Percentiles rank a stretch among this genome's conserved stretches.
phyloP scores from a whole-genome alignment of 495 filamentous ascomycete genomes.

The Aspergillus kassunensis region DNA sequence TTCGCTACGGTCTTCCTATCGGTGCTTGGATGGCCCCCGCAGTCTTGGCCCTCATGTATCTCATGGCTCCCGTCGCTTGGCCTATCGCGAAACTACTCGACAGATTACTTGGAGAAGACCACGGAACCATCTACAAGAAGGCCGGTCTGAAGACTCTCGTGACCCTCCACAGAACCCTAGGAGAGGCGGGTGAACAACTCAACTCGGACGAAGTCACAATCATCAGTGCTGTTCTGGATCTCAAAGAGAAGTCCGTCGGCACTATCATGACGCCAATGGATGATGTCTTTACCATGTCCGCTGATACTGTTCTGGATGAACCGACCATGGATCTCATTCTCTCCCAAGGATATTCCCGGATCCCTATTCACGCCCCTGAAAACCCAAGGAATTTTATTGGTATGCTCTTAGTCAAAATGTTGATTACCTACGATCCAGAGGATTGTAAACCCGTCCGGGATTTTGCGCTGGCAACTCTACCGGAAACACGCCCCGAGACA shows the following conservation, averaged over 20 bases:
- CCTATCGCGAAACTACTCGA: slow-evolving; percentile 89
- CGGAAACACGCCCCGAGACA: slow-evolving; percentile 90
- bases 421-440: slow-evolving; percentile 98
- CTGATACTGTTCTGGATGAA: slow-evolving; percentile 87
- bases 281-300: slow-evolving; percentile 92
- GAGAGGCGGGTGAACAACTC: slow-evolving; percentile 79
- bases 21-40: slow-evolving; percentile 90
- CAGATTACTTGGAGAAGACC: slow-evolving; percentile 81
- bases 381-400: slow-evolving; percentile 86
- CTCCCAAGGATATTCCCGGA: slow-evolving; percentile 88
- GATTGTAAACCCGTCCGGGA: slow-evolving; percentile 79
- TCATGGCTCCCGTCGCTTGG: slow-evolving; percentile 82
- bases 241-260: slow-evolving; percentile 93
- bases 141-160: slow-evolving; percentile 88
- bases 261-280: slow-evolving; percentile 98
- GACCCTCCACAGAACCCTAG: slow-evolving; percentile 86
- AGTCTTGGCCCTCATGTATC: slow-evolving; percentile 85
- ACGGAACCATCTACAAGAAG: slow-evolving; percentile 94
- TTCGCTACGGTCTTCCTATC: slow-evolving; percentile 94
- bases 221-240: slow-evolving; percentile 90
- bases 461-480: slow-evolving; percentile 88
- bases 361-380: slow-evolving; percentile 85
- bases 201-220: slow-evolving; percentile 98
- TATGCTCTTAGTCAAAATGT: slow-evolving; percentile 96
- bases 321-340: slow-evolving; percentile 88